Evolutionary conservation across 2,329 filamentous ascomycete genomes (phyloP).

Genomic region (Neonectria ditissima): DNA sequence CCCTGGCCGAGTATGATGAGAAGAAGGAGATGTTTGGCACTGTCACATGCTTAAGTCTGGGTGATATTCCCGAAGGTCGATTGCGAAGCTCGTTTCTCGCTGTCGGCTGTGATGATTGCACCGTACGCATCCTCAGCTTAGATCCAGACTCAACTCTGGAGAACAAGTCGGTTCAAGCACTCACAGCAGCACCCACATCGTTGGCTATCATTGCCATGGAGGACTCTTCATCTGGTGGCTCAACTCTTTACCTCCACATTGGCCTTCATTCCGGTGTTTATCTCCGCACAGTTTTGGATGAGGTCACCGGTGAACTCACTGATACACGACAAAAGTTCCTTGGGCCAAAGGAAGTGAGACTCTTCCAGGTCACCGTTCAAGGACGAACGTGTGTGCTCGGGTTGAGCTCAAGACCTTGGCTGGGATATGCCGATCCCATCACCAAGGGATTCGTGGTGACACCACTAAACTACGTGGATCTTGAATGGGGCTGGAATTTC

Average conservation of each 20-base stretch:
- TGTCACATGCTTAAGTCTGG: conserved; percentile 93
- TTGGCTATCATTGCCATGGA: conserved; percentile 95
- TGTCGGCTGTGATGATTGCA: conserved; percentile 96
- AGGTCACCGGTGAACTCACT: conserved; percentile 93
- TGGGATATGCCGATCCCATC: conserved; percentile 91
- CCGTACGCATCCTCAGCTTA: conserved; percentile 90
- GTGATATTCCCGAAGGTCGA: conserved; percentile 90
- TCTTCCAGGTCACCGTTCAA: conserved; percentile 92
- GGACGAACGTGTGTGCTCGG: conserved; percentile 87
- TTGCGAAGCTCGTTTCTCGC: conserved; percentile 92
- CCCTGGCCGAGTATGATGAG: conserved; percentile 92
- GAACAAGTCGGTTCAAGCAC: conserved; percentile 92
- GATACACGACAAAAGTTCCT: conserved; percentile 96
- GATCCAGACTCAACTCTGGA: conserved; percentile 92
- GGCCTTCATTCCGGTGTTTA: conserved; percentile 97
- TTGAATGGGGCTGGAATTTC: conserved; percentile 97
- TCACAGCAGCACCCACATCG: conserved; percentile 90
- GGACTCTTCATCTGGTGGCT: conserved; percentile 89
- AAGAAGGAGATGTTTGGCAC: conserved; percentile 95
- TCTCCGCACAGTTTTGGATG: conserved; percentile 92
- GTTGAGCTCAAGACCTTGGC: conserved; percentile 93
- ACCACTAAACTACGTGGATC: conserved; percentile 85
- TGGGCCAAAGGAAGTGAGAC: conserved; percentile 87
- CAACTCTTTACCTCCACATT: conserved; percentile 93
- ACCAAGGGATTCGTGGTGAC: conserved; percentile 92